Evolutionary conservation across 352 stramenopile genomes (phyloP), one percentile per base, ranked within the genome.

Genomic region (Phytopythium litorale): DNA sequence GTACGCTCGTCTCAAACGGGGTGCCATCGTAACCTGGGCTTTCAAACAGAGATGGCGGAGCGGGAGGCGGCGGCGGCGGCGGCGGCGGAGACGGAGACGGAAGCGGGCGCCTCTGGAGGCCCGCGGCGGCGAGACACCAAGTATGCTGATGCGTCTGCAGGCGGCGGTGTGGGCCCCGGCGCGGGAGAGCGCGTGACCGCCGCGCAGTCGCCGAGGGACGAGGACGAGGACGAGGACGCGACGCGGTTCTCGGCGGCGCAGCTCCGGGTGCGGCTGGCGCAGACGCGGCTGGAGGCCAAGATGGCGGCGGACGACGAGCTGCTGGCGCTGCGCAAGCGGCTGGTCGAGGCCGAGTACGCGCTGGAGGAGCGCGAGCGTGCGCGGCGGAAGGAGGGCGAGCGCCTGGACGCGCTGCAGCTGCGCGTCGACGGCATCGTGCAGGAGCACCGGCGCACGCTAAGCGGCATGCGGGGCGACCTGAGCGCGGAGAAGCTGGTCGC

Each of bases 251-350:
- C 81, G 8, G 56, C 51, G 23, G 77, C 71, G 23, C 81, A 91
- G 58, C 11, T 91, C 35, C 68, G 76, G 33, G 70, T 65, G 30
- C 82, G 82, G 51, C 64, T 84, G 48, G 75, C 81, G 38, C 77
- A 86, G 58, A 76, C 78, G 37, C 81, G 79, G 12, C 63, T 84
- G 7, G 79, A 89, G 46, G 62, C 72, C 9, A 87, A 82, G 53
- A 69, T 87, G 53, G 71, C 62, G n/a, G 70, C 72, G 6, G 68
- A 89, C 33, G 78, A 72, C 4, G 70, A 88, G 56, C 51, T 84
- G 49, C 64, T 81, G 52, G 66, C 42, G 38, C 53, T 77, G 33
- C 72, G 68, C 49, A 81, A 84, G 55, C 66, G 76, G 67, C 68
- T 89, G 16, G 54, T 88, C 18, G 67, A 76, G 59, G 35, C 69